A percentile compares a stretch with the other conserved stretches of the same genome.
Conservation (phyloP, 2,329 filamentous ascomycete species). For the Metarhizium anisopliae region DNA sequence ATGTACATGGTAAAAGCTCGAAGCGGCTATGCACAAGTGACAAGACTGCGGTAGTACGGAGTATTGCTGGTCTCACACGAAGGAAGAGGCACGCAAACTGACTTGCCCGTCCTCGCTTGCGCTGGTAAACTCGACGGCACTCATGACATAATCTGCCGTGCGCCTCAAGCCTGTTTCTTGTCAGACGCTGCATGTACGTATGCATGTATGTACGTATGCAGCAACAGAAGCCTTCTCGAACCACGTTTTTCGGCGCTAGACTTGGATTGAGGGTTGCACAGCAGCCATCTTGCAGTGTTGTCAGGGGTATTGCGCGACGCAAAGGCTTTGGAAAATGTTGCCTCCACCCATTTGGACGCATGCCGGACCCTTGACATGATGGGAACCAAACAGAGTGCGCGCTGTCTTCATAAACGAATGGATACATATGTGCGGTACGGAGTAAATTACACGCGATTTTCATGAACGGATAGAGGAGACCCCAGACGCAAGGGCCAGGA, state of each 20-base stretch:
- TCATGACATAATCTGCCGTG: conserved; percentile 6
- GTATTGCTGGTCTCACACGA: not conserved
- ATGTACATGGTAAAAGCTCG: no score
- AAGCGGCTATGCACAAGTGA: not conserved
- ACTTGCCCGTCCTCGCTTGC: not conserved
- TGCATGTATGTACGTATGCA: not conserved
- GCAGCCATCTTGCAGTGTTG: not conserved
- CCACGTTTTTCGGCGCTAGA: not conserved
- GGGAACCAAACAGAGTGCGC: no score
- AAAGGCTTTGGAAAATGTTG: no score
- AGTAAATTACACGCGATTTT: no score
- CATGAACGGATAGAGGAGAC: no score
- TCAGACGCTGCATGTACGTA: no score
- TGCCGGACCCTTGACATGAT: no score
- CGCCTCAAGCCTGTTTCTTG: not conserved
- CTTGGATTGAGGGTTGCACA: not conserved
- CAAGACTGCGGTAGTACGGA: not conserved
- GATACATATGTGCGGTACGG: no score
- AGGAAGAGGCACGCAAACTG: not conserved
- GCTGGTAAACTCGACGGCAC: not conserved
- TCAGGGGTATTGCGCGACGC: no score
- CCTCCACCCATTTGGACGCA: no score
- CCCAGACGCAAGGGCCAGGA: no score
- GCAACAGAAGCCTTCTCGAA: not conserved
- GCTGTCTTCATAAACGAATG: no score